These are phyloP conservation scores for Orbilia javanica DNA, from an alignment of 2,329 filamentous ascomycete species.

Conservation along the genomic window DNA sequence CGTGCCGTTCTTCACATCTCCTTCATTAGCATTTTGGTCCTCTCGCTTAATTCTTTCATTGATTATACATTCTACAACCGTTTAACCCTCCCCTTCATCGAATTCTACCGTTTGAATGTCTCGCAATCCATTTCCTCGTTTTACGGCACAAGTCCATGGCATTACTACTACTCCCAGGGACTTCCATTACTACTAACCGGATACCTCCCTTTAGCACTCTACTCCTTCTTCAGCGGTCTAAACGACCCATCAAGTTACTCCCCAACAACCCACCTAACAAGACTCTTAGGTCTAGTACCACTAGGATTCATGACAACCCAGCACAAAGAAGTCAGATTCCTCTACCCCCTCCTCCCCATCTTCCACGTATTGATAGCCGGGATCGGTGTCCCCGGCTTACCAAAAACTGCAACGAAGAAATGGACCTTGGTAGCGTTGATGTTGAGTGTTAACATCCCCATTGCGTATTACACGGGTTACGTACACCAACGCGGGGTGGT, in stretches of 20 bases:
- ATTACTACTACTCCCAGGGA: conserved; percentile 93
- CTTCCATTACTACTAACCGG: conserved; percentile 88
- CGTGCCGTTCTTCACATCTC: conserved; percentile 16
- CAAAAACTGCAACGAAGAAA: conserved; percentile 45
- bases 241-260: conserved; percentile 64
- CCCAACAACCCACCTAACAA: conserved; percentile 3
- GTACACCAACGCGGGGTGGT: conserved; percentile 86
- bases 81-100: conserved; percentile 89
- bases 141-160: conserved; percentile 89
- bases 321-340: conserved; percentile 97
- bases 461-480: conserved; percentile 80
- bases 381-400: conserved; percentile 62
- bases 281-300: conserved; percentile 24
- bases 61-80: conserved; percentile 84
- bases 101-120: conserved; percentile 92
- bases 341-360: conserved; percentile 90
- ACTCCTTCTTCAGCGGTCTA: conserved; percentile 69
- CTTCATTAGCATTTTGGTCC: conserved; percentile 69
- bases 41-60: conserved; percentile 72
- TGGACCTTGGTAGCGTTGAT: conserved; percentile 57
- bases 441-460: conserved; percentile 75
- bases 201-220: conserved; percentile 78
- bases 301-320: conserved; percentile 71
- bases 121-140: conserved; percentile 88
- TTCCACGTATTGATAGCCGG: conserved; percentile 84